Base-by-base conservation (phyloP, 441 rosid species). In the Erysimum pusillum region DNA sequence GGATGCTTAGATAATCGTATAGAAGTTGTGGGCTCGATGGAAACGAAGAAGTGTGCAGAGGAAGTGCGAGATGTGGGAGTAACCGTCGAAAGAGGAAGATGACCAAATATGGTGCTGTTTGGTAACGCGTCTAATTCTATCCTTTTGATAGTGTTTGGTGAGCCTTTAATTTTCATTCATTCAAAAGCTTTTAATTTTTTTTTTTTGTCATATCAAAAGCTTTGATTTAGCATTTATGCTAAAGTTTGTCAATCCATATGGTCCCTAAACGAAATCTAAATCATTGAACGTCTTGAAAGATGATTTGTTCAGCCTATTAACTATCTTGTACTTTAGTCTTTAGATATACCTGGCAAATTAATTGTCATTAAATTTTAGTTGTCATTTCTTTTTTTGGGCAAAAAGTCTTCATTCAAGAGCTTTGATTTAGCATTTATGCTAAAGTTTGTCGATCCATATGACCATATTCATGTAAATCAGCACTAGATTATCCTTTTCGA, bases 71-170 rank as follows among this genome's bases (percentile, higher is more conserved):
- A 60, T 67, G 69, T 73, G 65, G 65, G 74, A 79, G 49, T 54
- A 54, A 74, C 56, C 70, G 78, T 68, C 71, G 75, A 74, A 53
- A 38, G 70, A 73, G 62, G 48, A 68, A 36, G 75, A 68, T 68
- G 41, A 18, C 75, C 78, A 79, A 74, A 73, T 73, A 38, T 2
- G 61, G 48, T 2, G 9, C 3, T 62, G 82, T 73, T 79, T 73
- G 82, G 82, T 73, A 56, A 54, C 78, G 48, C 78, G 64, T 79
- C 66, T 73, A 38, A 9, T 13, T 31, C 17, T 67, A 67, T 78
- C 51, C 77, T 65, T 65, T 32, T 7, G 12, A 7, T 31, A 35
- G 17, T 71, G 76, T 72, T 65, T 77, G 51, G 41, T 77, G 6
- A 71, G 25, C 44, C 45, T 36, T 25, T 17, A 36, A 0, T 36